These are phyloP conservation scores for Tolypocladium sp. DNA, from an alignment of 2,329 filamentous ascomycete species.

Conservation along the genomic window DNA sequence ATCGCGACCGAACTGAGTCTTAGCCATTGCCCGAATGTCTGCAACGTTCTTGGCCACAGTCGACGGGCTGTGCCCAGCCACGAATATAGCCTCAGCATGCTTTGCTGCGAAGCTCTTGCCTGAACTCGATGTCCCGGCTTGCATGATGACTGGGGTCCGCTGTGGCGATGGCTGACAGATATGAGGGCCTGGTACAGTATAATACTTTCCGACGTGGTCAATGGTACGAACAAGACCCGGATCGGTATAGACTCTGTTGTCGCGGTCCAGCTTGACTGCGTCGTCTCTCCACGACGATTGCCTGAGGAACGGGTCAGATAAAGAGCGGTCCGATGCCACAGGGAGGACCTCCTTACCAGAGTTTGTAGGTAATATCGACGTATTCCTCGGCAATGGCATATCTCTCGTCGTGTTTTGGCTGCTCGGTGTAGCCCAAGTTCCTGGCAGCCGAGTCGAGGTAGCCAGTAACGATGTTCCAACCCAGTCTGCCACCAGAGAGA, in stretches of 20 bases:
- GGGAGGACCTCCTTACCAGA: slow-evolving; percentile 35
- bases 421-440: slow-evolving; percentile 49
- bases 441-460: slow-evolving; percentile 59
- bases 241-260: slow-evolving; percentile 37
- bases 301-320: slow-evolving; percentile 8
- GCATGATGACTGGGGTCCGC: slow-evolving; percentile 54
- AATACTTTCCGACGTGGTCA: slow-evolving; percentile 52
- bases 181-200: slow-evolving; percentile 48
- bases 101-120: slow-evolving; percentile 53
- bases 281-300: slow-evolving; percentile 49
- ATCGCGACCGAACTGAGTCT: slow-evolving; percentile 39
- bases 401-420: slow-evolving; percentile 39
- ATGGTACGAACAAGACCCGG: slow-evolving; percentile 47
- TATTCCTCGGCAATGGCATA: slow-evolving; percentile 55
- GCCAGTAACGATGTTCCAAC: slow-evolving; percentile 51
- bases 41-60: slow-evolving; percentile 46
- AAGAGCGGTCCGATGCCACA: background rate
- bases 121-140: slow-evolving; percentile 53
- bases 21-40: slow-evolving; percentile 44
- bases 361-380: slow-evolving; percentile 48
- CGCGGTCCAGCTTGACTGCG: slow-evolving; percentile 46
- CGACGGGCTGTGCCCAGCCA: slow-evolving; percentile 46
- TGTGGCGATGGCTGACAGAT: slow-evolving; percentile 54
- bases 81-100: slow-evolving; percentile 57
- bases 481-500: slow-evolving; percentile 48